A percentile compares a stretch with the other conserved stretches of the same genome.
Conservation (phyloP, 2,329 filamentous ascomycete species). For the Trichophyton schoenleinii region DNA sequence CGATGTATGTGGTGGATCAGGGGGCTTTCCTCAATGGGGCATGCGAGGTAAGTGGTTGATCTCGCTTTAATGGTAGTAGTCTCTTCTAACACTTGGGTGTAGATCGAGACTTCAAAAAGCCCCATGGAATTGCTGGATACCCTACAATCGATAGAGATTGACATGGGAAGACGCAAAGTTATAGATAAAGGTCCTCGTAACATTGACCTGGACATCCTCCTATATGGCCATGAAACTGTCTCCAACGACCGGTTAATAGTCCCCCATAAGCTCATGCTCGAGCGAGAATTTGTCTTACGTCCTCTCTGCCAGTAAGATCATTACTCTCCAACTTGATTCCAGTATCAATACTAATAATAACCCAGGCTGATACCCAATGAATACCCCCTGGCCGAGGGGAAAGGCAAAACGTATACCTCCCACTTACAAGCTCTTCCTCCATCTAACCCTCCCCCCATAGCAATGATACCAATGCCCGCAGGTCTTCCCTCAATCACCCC, state of each 20-base stretch:
- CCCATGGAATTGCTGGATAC: constrained; percentile 66
- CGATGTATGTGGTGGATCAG: constrained; percentile 93
- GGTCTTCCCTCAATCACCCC: constrained; percentile 45
- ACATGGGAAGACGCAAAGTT: constrained; percentile 66
- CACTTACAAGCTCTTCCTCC: constrained; percentile 25
- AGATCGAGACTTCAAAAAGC: constrained; percentile 69
- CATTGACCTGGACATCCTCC: constrained; percentile 84
- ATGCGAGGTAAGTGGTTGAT: constrained; percentile 57
- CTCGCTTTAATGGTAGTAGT: not conserved
- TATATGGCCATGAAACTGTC: constrained; percentile 59
- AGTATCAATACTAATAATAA: not conserved
- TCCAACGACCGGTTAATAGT: constrained; percentile 63
- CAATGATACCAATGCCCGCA: constrained; percentile 29
- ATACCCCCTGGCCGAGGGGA: constrained; percentile 22
- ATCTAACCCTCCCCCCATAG: constrained; percentile 25
- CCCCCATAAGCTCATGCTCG: constrained; percentile 72
- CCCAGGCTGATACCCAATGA: constrained; percentile 9
- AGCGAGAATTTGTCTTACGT: constrained; percentile 85
- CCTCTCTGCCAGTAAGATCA: constrained; percentile 52
- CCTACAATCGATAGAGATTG: constrained; percentile 71
- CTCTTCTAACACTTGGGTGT: not conserved
- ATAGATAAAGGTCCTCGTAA: constrained; percentile 90
- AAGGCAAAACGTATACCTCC: constrained; percentile 23
- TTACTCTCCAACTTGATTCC: not conserved
- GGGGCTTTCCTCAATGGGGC: constrained; percentile 81